Percentiles rank a stretch among this genome's conserved stretches.
These are phyloP conservation scores for Spinellus fusiger DNA, from an alignment of 192 early-diverging fungal genomes.

Conservation along the genomic window DNA sequence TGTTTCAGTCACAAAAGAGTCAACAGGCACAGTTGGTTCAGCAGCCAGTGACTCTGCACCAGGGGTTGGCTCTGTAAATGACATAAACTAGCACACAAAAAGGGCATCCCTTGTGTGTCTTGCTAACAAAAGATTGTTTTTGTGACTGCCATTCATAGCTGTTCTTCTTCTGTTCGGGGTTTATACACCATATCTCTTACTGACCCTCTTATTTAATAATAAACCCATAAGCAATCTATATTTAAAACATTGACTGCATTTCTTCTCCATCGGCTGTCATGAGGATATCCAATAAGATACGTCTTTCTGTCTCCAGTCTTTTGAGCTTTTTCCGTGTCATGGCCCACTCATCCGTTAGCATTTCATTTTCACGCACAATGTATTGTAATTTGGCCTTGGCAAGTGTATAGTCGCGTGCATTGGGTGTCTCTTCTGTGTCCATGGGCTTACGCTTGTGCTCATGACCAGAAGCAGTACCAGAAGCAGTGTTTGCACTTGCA, in stretches of 20 bases:
- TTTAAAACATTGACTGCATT: too few species aligned
- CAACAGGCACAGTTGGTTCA: not conserved
- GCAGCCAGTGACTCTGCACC: too few species aligned
- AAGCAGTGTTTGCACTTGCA: too few species aligned
- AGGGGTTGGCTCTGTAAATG: too few species aligned
- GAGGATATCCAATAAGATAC: conserved; percentile 37
- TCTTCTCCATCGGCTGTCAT: conserved; percentile 21
- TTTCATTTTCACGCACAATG: conserved; percentile 40
- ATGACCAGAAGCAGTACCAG: too few species aligned
- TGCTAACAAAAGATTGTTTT: not conserved
- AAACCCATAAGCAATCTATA: too few species aligned
- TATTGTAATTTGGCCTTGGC: conserved; percentile 37
- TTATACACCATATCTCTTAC: too few species aligned
- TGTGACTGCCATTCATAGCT: not conserved
- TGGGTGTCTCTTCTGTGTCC: conserved; percentile 4
- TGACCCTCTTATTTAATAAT: too few species aligned
- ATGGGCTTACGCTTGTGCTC: too few species aligned
- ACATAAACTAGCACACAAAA: too few species aligned
- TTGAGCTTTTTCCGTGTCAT: conserved; percentile 28
- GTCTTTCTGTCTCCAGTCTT: conserved; percentile 33
- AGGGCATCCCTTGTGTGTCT: too few species aligned
- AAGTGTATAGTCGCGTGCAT: conserved; percentile 24
- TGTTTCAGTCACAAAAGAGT: not conserved
- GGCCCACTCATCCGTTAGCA: conserved; percentile 35
- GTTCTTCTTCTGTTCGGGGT: too few species aligned